These are phyloP conservation scores for Torrubiellomyces zombiae DNA, from an alignment of 2,329 filamentous ascomycete genomes.

Conservation along the genomic window DNA sequence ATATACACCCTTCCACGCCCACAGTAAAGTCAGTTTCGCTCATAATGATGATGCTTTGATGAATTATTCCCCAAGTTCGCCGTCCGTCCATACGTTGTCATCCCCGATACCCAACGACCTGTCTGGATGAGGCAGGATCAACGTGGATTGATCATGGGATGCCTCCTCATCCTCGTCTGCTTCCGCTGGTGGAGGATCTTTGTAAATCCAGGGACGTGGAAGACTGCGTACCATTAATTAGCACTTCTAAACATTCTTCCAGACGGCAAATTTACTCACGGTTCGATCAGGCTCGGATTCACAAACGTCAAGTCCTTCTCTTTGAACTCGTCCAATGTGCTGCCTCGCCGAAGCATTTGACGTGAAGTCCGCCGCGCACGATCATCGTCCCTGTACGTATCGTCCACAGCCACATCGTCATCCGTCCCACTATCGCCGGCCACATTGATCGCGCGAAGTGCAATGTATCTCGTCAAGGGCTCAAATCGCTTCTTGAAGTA, in stretches of 20 bases:
- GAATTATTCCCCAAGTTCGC: too few relatives aligned
- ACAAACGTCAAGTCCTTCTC: constrained; percentile 57
- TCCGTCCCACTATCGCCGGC: constrained; percentile 25
- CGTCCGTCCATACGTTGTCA: constrained; percentile 20
- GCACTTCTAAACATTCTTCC: background rate
- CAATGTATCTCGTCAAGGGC: constrained; percentile 83
- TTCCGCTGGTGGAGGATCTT: constrained; percentile 30
- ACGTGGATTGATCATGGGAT: constrained; percentile 5
- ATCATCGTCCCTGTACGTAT: constrained; percentile 23
- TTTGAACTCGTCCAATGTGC: constrained; percentile 55
- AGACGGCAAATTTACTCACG: constrained; percentile 29
- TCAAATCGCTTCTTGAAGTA: constrained; percentile 69
- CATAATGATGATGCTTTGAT: too few relatives aligned
- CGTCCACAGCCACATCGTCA: constrained; percentile 18
- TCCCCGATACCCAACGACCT: constrained; percentile 22
- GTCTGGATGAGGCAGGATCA: constrained; percentile 18
- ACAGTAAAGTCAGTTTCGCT: too few relatives aligned
- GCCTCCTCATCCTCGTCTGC: constrained; percentile 11
- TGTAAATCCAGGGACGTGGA: constrained; percentile 54
- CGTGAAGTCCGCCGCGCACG: constrained; percentile 22
- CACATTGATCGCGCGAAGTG: constrained; percentile 65
- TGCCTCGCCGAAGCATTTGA: constrained; percentile 32
- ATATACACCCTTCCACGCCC: too few relatives aligned
- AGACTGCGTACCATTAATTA: constrained; percentile 24
- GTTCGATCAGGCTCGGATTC: constrained; percentile 56